Base-by-base conservation (phyloP, 2,329 filamentous ascomycete species). In the Exophiala calicioides region DNA sequence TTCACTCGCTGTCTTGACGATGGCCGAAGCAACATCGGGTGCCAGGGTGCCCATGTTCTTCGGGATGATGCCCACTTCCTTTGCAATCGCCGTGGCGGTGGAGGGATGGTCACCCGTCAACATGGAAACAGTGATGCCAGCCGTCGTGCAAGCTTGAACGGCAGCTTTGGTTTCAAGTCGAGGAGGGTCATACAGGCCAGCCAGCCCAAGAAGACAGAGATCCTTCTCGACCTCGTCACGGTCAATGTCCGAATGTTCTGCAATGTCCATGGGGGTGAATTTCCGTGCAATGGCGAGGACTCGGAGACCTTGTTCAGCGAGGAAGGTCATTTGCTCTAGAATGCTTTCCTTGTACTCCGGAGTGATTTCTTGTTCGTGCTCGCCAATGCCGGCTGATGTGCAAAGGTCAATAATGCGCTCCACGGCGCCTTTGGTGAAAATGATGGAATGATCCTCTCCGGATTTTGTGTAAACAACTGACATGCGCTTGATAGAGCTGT, bases 401-500 rank as follows among this genome's bases (percentile, higher is more conserved):
- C 80, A 83, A 19, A 77, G 74, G 41, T 77, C 73, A 30, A 84
- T 71, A 37, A 84, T 70, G 9, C 78, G 69, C 61, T 84, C 80
- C 4, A 82, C 80, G 5, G 81, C 81, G 23, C 81, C 81, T 59
- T 84, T 84, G 35, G 78, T 79, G 60, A 79, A 82, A 3, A 80
- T 68, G 21, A 72, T 56, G 13, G 61, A 62, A 7, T 68, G 47
- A 35, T 62, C 46, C 2, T 57, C 45, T 6, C 53, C 46, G 3
- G 52, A 36, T 5, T 62, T 63, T 6, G 60, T 60, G 64, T 81
- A 84, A 37, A 84, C 73, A 18, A 84, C 80, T 20, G 80, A 80
- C 82, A 85, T 85, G 39, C 79, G 77, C 64, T 85, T 85, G 57
- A 84, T 76, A 34, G 75, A 74, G 18, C 77, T 82, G 58, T 85